These are phyloP conservation scores for Phytophthora pini DNA, from an alignment of 352 stramenopile species.

Conservation along the genomic window DNA sequence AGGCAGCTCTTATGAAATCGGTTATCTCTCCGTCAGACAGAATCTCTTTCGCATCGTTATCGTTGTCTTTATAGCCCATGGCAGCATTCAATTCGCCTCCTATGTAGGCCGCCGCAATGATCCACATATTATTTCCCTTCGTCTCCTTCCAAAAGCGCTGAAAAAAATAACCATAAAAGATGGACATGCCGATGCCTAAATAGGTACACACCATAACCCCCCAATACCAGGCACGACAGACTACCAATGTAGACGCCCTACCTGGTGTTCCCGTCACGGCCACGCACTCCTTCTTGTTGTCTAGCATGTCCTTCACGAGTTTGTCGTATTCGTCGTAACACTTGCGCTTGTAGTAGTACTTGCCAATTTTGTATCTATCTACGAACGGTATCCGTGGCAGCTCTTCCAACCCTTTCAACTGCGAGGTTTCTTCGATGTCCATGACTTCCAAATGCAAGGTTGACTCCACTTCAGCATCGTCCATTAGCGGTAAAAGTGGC, in stretches of 20 bases:
- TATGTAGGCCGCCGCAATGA: neutral
- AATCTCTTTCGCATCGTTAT: too few species aligned
- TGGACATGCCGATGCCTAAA: neutral
- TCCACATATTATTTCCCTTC: neutral
- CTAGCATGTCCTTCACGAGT: neutral
- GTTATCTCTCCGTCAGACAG: too few species aligned
- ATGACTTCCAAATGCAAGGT: neutral
- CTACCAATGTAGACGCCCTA: too few species aligned
- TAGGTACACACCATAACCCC: too few species aligned
- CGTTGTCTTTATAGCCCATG: neutral
- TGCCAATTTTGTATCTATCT: neutral
- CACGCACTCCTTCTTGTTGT: neutral
- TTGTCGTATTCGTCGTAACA: neutral
- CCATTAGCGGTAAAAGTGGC: too few species aligned
- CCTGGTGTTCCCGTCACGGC: neutral
- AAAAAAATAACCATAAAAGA: neutral
- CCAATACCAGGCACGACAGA: too few species aligned
- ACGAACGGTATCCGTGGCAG: neutral
- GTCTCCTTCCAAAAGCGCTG: neutral
- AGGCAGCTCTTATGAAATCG: too few species aligned
- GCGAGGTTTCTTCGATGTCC: too few species aligned
- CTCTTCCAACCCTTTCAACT: neutral
- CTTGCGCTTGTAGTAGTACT: neutral
- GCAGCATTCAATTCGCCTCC: neutral
- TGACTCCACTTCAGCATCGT: neutral